phyloP scores from a whole-genome alignment of 23 red algal genomes.

The Gracilaria domingensis region DNA sequence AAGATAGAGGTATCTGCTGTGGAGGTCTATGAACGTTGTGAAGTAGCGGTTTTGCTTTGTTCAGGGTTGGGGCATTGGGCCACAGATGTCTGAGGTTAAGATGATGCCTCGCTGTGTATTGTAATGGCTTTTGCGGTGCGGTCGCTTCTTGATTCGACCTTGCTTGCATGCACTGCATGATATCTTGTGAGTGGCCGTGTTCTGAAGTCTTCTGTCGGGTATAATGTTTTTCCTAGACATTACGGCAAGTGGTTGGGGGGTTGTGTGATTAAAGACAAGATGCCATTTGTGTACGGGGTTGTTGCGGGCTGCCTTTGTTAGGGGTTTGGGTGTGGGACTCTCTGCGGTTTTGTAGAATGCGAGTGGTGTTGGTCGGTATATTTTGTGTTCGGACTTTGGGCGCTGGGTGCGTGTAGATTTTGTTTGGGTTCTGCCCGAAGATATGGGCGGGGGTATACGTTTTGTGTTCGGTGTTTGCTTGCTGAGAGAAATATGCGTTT shows the following conservation, averaged over 20 bases:
- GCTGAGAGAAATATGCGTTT: background rate
- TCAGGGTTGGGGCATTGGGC: background rate
- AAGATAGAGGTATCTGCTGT: background rate
- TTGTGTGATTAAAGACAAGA: background rate
- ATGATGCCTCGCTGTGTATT: background rate
- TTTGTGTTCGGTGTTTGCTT: no score
- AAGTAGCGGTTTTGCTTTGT: background rate
- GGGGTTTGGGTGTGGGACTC: no score
- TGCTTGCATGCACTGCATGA: background rate
- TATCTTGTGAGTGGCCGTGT: background rate
- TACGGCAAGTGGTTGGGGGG: background rate
- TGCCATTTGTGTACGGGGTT: background rate
- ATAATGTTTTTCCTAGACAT: background rate
- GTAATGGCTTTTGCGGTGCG: background rate
- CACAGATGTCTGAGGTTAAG: background rate
- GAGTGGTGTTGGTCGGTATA: no score
- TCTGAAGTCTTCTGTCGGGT: no score
- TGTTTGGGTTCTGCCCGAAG: no score
- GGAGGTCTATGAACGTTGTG: background rate
- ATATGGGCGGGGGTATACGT: no score
- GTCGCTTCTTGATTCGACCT: background rate
- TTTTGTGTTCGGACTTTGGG: no score
- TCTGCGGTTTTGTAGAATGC: no score
- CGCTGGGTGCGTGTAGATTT: no score
- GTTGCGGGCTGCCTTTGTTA: no score